A percentile compares a stretch with the other conserved stretches of the same genome.
Conservation (phyloP, 2,329 filamentous ascomycete species). For the Trichoderma koningiopsis region DNA sequence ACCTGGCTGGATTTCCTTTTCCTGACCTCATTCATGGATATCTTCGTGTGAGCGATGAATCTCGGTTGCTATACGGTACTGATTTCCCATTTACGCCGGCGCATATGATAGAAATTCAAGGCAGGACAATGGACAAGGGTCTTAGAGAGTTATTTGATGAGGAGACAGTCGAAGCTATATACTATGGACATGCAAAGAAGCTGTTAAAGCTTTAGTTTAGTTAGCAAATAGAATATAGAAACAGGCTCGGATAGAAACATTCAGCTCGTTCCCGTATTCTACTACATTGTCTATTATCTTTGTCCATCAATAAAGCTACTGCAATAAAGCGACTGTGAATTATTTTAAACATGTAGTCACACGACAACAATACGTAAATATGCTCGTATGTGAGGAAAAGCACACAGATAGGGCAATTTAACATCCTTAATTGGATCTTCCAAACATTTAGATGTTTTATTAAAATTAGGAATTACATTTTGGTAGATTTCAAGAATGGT, state of each 20-base stretch:
- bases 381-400: too few species aligned
- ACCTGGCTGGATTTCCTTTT: conserved; percentile 55
- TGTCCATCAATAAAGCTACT: too few species aligned
- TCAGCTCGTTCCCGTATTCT: too few species aligned
- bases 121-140: conserved; percentile 11
- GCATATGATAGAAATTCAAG: background rate
- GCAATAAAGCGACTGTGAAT: too few species aligned
- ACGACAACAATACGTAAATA: too few species aligned
- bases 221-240: background rate
- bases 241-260: background rate
- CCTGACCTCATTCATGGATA: conserved; percentile 52
- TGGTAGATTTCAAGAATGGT: too few species aligned
- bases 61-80: conserved; percentile 54
- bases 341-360: too few species aligned
- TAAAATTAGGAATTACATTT: too few species aligned
- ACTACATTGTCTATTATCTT: too few species aligned
- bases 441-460: too few species aligned
- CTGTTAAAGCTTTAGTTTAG: background rate
- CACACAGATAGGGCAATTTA: too few species aligned
- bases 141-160: conserved; percentile 18
- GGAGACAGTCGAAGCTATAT: conserved; percentile 5
- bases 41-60: conserved; percentile 44
- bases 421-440: too few species aligned
- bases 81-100: conserved; percentile 54
- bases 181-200: conserved; percentile 11